Percentiles rank a stretch among this genome's conserved stretches.
These are phyloP conservation scores for Hemisphaericaspora xylanilytica DNA, from an alignment of 1,139 yeast species.

Conservation along the genomic window DNA sequence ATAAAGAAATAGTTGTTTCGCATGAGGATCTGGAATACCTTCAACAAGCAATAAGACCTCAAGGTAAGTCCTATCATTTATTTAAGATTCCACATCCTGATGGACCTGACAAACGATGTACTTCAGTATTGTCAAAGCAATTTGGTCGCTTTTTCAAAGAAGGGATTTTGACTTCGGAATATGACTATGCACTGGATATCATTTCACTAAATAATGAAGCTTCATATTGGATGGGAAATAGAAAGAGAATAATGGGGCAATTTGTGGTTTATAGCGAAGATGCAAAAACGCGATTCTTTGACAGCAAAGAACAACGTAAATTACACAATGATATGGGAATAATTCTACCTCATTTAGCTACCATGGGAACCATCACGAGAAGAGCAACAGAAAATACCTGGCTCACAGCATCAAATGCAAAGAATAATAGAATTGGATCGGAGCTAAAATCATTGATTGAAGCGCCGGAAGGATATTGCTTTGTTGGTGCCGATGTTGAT, in stretches of 20 bases:
- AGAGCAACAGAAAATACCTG: constrained; percentile 97
- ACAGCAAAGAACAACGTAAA: constrained; percentile 22
- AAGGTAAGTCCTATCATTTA: constrained; percentile 28
- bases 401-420: constrained; percentile 96
- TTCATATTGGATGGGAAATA: constrained; percentile 90
- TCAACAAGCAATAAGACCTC: constrained; percentile 24
- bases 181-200: constrained; percentile 73
- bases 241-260: constrained; percentile 81
- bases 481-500: constrained; percentile 98
- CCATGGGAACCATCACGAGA: constrained; percentile 97
- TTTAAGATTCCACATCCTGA: constrained; percentile 90
- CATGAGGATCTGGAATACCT: constrained; percentile 22
- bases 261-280: constrained; percentile 63
- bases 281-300: constrained; percentile 26
- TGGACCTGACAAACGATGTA: constrained; percentile 73
- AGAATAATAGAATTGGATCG: constrained; percentile 80
- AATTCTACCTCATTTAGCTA: constrained; percentile 76
- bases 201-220: constrained; percentile 72
- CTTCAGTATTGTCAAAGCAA: constrained; percentile 76
- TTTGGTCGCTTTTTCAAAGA: constrained; percentile 72
- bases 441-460: constrained; percentile 82
- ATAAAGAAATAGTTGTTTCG: constrained; percentile 37
- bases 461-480: constrained; percentile 87
- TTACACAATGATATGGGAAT: constrained; percentile 51
- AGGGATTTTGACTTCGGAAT: constrained; percentile 69